These are phyloP conservation scores for Prunus yedoensis DNA, from an alignment of 331 rosid species.

Conservation along the genomic window DNA sequence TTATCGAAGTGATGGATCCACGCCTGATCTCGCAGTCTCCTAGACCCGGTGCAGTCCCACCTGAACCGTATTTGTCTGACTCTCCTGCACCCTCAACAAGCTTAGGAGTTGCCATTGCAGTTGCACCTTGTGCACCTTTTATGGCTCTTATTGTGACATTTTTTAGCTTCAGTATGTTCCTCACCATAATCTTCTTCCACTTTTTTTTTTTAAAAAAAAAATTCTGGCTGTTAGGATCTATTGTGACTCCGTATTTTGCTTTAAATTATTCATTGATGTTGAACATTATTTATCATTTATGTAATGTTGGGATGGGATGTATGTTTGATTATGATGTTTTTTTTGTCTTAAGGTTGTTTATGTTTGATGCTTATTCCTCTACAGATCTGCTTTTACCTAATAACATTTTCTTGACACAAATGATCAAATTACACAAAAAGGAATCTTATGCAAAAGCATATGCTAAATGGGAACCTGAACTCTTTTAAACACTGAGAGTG, in stretches of 20 bases:
- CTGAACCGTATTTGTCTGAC: conserved; percentile 3
- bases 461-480: no score
- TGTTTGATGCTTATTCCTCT: neutral
- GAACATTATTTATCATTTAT: neutral
- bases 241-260: neutral
- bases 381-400: neutral
- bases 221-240: conserved; percentile 1
- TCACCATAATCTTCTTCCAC: neutral
- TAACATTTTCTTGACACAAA: neutral
- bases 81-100: conserved; percentile 29
- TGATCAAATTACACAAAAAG: neutral
- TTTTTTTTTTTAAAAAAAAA: neutral
- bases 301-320: conserved; percentile 2
- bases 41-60: conserved; percentile 37
- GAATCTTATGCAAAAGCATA: neutral
- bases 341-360: neutral
- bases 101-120: conserved; percentile 26
- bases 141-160: conserved; percentile 16
- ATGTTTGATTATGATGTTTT: neutral
- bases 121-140: conserved; percentile 7
- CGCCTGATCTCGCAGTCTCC: conserved; percentile 32
- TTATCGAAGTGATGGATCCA: conserved; percentile 66
- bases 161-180: conserved; percentile 8
- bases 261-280: neutral
- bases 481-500: no score